Evolutionary conservation across 1,139 yeast species (phyloP), one percentile per base, ranked within the genome.

Genomic region (Debaryomyces nepalensis): DNA sequence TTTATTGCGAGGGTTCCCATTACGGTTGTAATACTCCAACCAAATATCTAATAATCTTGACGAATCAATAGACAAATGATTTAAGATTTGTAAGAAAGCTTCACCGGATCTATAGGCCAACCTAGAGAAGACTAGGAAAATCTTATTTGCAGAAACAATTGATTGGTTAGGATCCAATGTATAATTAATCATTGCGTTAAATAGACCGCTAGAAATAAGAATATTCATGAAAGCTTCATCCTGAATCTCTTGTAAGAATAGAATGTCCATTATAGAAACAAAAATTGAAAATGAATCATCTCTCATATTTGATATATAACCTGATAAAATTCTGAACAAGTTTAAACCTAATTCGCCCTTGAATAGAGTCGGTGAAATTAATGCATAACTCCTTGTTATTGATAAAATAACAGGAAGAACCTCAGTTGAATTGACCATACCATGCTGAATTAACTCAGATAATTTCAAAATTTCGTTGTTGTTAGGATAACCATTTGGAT

Each of bases 381-480:
- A 65, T 0, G 84, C 61, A 60, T 90, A 91, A 48, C 93, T 82
- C 59, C 93, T 79, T 9, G 86, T 61, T 9, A 91, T 81, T 15
- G 83, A 79, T 33, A 91, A 61, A 15, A 87, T 73, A 4, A 81
- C 66, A 1, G 91, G 86, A 37, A 93, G 65, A 19, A 86, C 80
- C 58, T 93, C 99, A 0, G 97, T 87, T 39, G 87, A 81, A 43
- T 79, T 77, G 46, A 76, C 59, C 40, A 77, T 66, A 2, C 84
- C 84, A 40, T 71, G 66, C 2, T 78, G 63, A 15, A 82, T 57
- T 43, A 79, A 58, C 3, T 73, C 75, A 43, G 82, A 71, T 22
- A 88, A 66, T 26, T 68, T 64, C 12, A 69, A 62, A 5, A 77
- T 64, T 33, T 54, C 51, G 4, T 58, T 54, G 16, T 54, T 52